Base-by-base conservation (phyloP, 495 filamentous ascomycete genomes). In the Pyronema domesticum region DNA sequence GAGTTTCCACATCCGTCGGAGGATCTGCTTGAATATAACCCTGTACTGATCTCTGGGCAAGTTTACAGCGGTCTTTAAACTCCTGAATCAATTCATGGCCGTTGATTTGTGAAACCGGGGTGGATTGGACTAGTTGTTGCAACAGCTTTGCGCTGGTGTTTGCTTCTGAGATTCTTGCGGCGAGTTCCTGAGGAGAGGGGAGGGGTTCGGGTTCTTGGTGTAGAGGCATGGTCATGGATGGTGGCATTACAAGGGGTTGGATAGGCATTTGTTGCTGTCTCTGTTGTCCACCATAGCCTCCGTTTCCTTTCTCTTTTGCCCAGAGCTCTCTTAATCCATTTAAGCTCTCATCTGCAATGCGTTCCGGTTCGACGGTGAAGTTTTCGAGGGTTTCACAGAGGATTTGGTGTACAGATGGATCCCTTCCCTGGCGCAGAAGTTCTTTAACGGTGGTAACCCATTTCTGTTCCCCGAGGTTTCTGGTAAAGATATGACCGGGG, bases 71-170 rank as follows among this genome's bases (percentile, higher is more conserved):
- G 60, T 94, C 84, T 35, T 79, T 76, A 63, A 99, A 99, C 68
- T 99, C 91, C 58, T 80, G 81, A 65, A 96, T 80, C 7, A 99
- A 74, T 13, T 96, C 93, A 63, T 91, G 89, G 23, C 67, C 65
- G 13, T 84, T 75, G 6, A 95, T 65, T 66, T 96, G 89, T 3
- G 71, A 63, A 0, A 82, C 73, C 0, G 88, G 81, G 0, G 89
- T 95, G 11, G 79, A 83, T 58, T 87, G 83, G 0, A 94, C 78
- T 13, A 94, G 80, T 67, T 99, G 91, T 36, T 83, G 76, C 10
- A 99, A 81, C 17, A 99, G 77, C 61, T 87, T 89, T 3, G 89
- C 88, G 3, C 86, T 87, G 3, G 85, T 94, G 47, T 78, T 77
- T 1, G 89, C 89, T 69, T 99, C 91, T 63, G 91, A 83, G 47